These are phyloP conservation scores for Sarcocystis neurona DNA, from an alignment of 169 alveolate genomes.

Conservation along the genomic window DNA sequence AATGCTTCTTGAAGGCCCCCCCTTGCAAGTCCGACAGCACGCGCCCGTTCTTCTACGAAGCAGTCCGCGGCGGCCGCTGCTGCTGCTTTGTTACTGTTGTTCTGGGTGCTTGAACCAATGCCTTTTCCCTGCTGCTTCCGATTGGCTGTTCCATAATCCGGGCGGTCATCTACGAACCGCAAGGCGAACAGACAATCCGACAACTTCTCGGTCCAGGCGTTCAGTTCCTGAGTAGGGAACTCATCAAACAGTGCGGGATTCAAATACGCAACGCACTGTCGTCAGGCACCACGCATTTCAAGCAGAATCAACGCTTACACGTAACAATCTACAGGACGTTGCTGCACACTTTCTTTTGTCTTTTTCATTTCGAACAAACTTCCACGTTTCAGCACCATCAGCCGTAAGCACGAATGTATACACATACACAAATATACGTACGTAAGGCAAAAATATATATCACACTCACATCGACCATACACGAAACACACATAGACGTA, in stretches of 20 bases:
- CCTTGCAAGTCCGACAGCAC: background rate
- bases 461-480: background rate
- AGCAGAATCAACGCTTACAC: background rate
- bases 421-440: background rate
- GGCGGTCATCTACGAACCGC: background rate
- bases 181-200: slow-evolving; percentile 9
- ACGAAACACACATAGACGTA: background rate
- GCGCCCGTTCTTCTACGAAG: background rate
- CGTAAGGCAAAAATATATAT: background rate
- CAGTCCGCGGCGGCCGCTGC: background rate
- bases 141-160: background rate
- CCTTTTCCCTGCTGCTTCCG: too few relatives aligned
- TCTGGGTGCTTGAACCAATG: too few relatives aligned
- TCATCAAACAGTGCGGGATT: background rate
- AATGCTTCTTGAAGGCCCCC: background rate
- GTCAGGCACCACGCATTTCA: background rate
- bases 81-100: background rate
- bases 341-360: too few relatives aligned
- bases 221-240: background rate
- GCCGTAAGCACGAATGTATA: background rate
- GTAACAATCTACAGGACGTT: too few relatives aligned
- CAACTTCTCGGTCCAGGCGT: background rate
- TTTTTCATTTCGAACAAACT: too few relatives aligned
- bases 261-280: too few relatives aligned
- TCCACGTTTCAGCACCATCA: background rate